phyloP scores from a whole-genome alignment of 176 grass and related monocot species.

The Coix lacrymajobi region DNA sequence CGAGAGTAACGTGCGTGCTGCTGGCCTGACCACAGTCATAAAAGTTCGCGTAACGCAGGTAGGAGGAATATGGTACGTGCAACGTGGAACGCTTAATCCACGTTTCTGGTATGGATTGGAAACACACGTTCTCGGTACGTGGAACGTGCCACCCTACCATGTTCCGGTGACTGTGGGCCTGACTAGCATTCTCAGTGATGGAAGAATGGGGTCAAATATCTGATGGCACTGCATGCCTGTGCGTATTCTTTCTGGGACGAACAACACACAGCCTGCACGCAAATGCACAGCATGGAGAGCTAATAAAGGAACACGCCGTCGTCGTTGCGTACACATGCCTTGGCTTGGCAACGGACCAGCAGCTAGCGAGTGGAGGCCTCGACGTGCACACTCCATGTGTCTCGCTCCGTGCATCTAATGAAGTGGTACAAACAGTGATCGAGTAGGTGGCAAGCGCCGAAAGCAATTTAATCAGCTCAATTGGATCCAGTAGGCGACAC shows the following conservation, averaged over 20 bases:
- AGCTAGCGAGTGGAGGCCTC: not conserved
- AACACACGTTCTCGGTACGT: no score
- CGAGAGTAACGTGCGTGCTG: not conserved
- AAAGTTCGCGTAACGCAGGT: no score
- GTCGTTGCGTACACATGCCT: not conserved
- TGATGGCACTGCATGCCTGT: no score
- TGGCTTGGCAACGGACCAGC: not conserved
- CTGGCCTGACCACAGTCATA: no score
- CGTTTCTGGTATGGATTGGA: no score
- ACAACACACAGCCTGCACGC: not conserved
- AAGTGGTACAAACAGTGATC: not conserved
- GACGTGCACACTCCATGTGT: no score
- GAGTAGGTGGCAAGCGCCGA: constrained; percentile 54
- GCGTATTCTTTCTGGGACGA: not conserved
- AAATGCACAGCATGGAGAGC: not conserved
- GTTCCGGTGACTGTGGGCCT: no score
- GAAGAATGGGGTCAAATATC: no score
- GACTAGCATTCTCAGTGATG: no score
- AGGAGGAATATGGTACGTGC: no score
- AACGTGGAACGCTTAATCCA: no score
- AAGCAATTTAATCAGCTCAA: constrained; percentile 30
- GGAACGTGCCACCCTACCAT: no score
- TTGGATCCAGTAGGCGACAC: not conserved
- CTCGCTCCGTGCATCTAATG: not conserved
- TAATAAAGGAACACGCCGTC: not conserved